These are phyloP conservation scores for California macrophylla DNA, from an alignment of 441 rosid genomes.

Conservation along the genomic window DNA sequence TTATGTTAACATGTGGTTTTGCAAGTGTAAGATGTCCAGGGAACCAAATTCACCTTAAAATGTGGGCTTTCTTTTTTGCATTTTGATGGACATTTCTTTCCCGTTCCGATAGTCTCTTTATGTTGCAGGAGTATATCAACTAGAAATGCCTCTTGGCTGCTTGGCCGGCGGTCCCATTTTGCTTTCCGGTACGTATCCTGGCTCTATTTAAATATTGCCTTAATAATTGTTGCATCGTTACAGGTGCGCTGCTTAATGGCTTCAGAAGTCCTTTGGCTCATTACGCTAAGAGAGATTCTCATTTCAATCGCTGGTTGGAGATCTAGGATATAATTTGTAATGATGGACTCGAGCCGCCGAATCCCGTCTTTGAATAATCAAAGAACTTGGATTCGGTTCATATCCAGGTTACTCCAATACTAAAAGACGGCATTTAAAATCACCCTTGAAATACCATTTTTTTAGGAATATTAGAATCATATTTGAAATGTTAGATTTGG, in stretches of 20 bases:
- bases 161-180: background rate
- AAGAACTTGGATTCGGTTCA: too few species aligned
- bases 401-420: too few species aligned
- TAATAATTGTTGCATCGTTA: background rate
- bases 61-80: background rate
- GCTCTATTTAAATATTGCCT: background rate
- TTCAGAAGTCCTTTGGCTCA: background rate
- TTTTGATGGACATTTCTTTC: background rate
- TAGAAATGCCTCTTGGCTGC: conserved; percentile 1
- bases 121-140: background rate
- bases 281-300: too few species aligned
- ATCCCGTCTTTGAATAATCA: too few species aligned
- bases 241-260: background rate
- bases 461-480: too few species aligned
- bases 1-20: background rate
- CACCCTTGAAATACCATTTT: too few species aligned
- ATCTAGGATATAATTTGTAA: too few species aligned
- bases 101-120: background rate
- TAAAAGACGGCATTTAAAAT: too few species aligned
- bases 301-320: too few species aligned
- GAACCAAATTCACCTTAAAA: background rate
- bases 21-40: background rate
- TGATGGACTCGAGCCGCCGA: too few species aligned
- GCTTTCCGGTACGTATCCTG: background rate
- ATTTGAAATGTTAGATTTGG: too few species aligned